phyloP scores from a whole-genome alignment of 2,329 filamentous ascomycete species.

The Cladobotryum protrusum region DNA sequence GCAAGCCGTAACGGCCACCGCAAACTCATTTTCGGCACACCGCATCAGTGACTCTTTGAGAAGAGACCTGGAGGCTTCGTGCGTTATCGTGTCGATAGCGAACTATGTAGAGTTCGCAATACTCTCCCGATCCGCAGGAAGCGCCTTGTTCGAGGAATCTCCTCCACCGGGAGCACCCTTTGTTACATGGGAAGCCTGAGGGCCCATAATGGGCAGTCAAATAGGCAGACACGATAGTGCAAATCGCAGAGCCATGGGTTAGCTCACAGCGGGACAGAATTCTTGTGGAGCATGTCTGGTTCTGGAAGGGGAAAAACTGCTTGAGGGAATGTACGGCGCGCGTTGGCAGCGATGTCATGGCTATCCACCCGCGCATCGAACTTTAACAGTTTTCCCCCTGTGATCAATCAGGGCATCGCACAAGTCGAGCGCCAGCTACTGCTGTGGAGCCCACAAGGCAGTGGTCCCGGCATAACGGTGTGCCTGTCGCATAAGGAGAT shows the following conservation, averaged over 20 bases:
- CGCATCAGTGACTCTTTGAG: conserved; percentile 81
- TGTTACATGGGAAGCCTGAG: conserved; percentile 58
- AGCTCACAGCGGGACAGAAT: conserved; percentile 37
- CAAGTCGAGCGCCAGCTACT: conserved; percentile 53
- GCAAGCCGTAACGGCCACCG: conserved; percentile 51
- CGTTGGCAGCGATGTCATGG: conserved; percentile 54
- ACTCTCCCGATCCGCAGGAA: conserved; percentile 66
- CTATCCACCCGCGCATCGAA: conserved; percentile 39
- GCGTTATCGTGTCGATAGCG: too few relatives aligned
- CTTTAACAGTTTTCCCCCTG: conserved; percentile 42
- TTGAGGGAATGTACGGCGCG: conserved; percentile 82
- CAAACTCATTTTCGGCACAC: conserved; percentile 70
- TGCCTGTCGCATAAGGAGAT: conserved; percentile 57
- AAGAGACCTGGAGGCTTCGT: too few relatives aligned
- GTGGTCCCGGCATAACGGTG: conserved; percentile 38
- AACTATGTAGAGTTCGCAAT: conserved; percentile 54
- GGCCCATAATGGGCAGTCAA: conserved; percentile 38
- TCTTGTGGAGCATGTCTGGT: conserved; percentile 55
- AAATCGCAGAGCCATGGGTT: conserved; percentile 31
- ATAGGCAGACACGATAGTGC: conserved; percentile 51
- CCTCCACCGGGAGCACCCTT: conserved; percentile 73
- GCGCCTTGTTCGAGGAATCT: conserved; percentile 79
- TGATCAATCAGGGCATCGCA: conserved; percentile 46
- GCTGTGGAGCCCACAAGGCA: conserved; percentile 54
- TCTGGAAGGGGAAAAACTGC: conserved; percentile 78